Conservation (phyloP, 2,329 filamentous ascomycete species). For the Diaporthe helianthi region DNA sequence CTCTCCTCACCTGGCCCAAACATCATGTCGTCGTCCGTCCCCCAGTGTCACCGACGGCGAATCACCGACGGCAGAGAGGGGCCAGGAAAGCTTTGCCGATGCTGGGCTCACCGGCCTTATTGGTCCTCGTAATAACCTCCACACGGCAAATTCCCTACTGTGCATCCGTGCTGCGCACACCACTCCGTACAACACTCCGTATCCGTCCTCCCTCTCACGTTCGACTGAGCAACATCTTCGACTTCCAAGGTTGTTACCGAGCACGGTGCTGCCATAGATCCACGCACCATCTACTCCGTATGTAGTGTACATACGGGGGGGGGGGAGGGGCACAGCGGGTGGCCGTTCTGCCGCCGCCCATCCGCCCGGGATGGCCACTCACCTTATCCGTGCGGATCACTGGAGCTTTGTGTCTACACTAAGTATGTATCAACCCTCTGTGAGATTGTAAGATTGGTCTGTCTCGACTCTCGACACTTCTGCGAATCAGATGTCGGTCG, state of each 20-base stretch:
- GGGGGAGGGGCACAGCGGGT: conserved; percentile 14
- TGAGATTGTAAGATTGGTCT: not conserved
- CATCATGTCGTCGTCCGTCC: conserved; percentile 24
- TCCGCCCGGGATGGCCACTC: not conserved
- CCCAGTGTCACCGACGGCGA: conserved; percentile 20
- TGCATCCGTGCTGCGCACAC: too few species aligned
- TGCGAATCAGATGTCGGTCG: not conserved
- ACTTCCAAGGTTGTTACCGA: not conserved
- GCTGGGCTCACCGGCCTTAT: conserved; percentile 21
- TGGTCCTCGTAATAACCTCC: conserved; percentile 6
- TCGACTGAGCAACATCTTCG: not conserved
- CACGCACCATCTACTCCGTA: not conserved
- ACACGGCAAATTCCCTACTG: conserved; percentile 1
- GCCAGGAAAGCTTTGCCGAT: not conserved
- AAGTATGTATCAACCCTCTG: not conserved
- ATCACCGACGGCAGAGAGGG: conserved; percentile 25
- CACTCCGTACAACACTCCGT: too few species aligned
- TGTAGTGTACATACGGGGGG: too few species aligned
- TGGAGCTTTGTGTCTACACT: too few species aligned
- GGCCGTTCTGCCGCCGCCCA: too few species aligned
- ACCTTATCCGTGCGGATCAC: not conserved
- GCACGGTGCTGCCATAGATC: not conserved
- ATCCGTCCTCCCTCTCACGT: not conserved
- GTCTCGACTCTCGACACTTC: not conserved
- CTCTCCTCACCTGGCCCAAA: conserved; percentile 26